A percentile compares a stretch with the other conserved stretches of the same genome.
These are phyloP conservation scores for Dactylonectria macrodidyma DNA, from an alignment of 2,329 filamentous ascomycete species.

Conservation along the genomic window DNA sequence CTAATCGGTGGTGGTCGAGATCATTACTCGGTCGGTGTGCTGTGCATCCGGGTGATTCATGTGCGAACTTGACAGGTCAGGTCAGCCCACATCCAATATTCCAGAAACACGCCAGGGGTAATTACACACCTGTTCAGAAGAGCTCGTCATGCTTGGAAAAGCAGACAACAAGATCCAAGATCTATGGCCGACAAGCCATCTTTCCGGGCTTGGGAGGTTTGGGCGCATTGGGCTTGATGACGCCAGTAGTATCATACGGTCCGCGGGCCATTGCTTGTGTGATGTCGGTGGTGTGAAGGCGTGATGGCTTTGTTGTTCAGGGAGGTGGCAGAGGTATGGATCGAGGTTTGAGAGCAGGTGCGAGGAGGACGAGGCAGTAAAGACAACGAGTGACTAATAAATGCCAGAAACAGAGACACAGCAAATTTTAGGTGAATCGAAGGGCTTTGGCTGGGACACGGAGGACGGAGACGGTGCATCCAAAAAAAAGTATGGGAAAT, in stretches of 20 bases:
- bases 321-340: slow-evolving; percentile 19
- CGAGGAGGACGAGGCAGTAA: slow-evolving; percentile 8
- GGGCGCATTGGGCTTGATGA: slow-evolving; percentile 54
- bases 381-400: slow-evolving; percentile 22
- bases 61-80: slow-evolving; percentile 34
- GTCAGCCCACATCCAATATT: slow-evolving; percentile 14
- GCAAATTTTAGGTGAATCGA: slow-evolving; percentile 2
- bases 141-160: slow-evolving; percentile 33
- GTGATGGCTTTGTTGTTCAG: slow-evolving; percentile 13
- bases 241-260: slow-evolving; percentile 57
- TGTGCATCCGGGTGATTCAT: slow-evolving; percentile 38
- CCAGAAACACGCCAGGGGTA: slow-evolving; percentile 7
- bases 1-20: slow-evolving; percentile 43
- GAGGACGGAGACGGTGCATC: slow-evolving; percentile 24
- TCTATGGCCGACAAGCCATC: slow-evolving; percentile 34
- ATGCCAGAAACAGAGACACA: slow-evolving; percentile 5
- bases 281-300: slow-evolving; percentile 28
- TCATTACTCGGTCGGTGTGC: slow-evolving; percentile 42
- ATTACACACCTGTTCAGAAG: slow-evolving; percentile 35
- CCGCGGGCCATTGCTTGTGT: slow-evolving; percentile 53
- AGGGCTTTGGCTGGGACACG: slow-evolving; percentile 24
- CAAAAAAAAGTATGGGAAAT: slow-evolving; percentile 20
- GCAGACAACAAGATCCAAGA: slow-evolving; percentile 23
- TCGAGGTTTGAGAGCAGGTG: slow-evolving; percentile 6
- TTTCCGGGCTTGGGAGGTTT: slow-evolving; percentile 54